Base-by-base conservation (phyloP, 139 green algal species). In the Coelastrella sp. region DNA sequence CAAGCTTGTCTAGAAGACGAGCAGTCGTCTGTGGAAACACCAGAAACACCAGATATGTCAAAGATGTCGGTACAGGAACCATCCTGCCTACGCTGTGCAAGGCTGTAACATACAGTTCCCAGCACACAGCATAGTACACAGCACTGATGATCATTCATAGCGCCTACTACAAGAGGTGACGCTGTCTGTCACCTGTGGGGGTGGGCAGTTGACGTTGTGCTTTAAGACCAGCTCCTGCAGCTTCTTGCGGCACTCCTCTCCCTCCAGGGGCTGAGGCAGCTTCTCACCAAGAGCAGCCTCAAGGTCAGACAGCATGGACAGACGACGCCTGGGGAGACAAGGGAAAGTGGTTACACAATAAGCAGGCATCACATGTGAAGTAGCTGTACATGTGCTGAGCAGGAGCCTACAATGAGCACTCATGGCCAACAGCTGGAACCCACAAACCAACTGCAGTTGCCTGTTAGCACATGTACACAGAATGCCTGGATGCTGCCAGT, bases 1-100 rank as follows among this genome's bases (percentile, higher is more conserved):
- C 96, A 85, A 99, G 93, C 92, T 98, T 98, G 90, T 99, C 97
- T 76, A 99, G 92, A 88, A 99, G 91, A 32, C 98, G 93, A 0
- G 95, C 95, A 8, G 97, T 96, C 37, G 96, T 98, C 48, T 96
- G 94, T 21, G 30, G 17, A 64, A 19, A 64, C 17, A n/a, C 6
- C 53, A 34, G 21, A 21, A n/a, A 64, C 48, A 27, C 2, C 7
- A 64, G 53, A 5, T 9, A 34, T 19, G 53, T 32, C 53, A 64
- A 35, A n/a, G n/a, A n/a, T n/a, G n/a, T n/a, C n/a, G n/a, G n/a
- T n/a, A n/a, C n/a, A n/a, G n/a, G n/a, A n/a, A n/a, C n/a, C n/a
- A n/a, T n/a, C n/a, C n/a, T n/a, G n/a, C n/a, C n/a, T n/a, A n/a
- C n/a, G n/a, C n/a, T n/a, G n/a, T n/a, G n/a, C n/a, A n/a, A n/a